phyloP scores from a whole-genome alignment of 495 filamentous ascomycete genomes.

The Aspergillus kassunensis region DNA sequence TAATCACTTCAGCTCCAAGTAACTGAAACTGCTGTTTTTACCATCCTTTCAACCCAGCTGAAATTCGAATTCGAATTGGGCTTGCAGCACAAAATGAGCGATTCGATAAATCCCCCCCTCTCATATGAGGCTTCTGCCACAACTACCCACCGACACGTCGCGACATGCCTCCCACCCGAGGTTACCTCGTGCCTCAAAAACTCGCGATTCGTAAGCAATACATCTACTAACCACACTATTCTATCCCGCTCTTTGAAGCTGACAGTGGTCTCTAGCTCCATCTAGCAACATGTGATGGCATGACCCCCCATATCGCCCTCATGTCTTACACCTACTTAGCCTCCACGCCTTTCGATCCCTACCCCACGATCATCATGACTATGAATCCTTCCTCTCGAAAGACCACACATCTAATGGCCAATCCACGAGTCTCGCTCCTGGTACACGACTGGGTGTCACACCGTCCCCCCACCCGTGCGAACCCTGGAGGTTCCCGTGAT shows the following conservation, averaged over 20 bases:
- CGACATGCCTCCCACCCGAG: constrained; percentile 68
- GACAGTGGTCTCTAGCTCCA: constrained; percentile 62
- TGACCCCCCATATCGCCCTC: constrained; percentile 87
- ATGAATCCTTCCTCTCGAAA: constrained; percentile 86
- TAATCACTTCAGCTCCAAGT: neutral
- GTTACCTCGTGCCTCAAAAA: constrained; percentile 90
- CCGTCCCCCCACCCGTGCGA: constrained; percentile 73
- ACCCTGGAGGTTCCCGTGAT: constrained; percentile 48
- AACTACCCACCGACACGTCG: constrained; percentile 64
- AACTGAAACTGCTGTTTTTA: neutral
- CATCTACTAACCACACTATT: neutral
- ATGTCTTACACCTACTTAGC: constrained; percentile 99
- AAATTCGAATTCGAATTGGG: no score
- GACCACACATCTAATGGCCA: constrained; percentile 77
- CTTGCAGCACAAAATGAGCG: constrained; percentile 35
- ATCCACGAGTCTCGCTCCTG: constrained; percentile 88
- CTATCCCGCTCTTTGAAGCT: neutral
- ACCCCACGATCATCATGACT: constrained; percentile 87
- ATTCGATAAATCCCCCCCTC: constrained; percentile 52
- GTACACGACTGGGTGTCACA: constrained; percentile 99
- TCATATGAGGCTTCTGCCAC: constrained; percentile 72
- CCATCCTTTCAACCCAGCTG: neutral
- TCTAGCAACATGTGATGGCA: constrained; percentile 79
- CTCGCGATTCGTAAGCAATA: constrained; percentile 73
- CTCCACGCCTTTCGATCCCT: constrained; percentile 65